Percentiles rank a stretch among this genome's conserved stretches.
Evolutionary conservation across 78 protist species (phyloP).

Genomic region (Dictyostelium firmibasis): DNA sequence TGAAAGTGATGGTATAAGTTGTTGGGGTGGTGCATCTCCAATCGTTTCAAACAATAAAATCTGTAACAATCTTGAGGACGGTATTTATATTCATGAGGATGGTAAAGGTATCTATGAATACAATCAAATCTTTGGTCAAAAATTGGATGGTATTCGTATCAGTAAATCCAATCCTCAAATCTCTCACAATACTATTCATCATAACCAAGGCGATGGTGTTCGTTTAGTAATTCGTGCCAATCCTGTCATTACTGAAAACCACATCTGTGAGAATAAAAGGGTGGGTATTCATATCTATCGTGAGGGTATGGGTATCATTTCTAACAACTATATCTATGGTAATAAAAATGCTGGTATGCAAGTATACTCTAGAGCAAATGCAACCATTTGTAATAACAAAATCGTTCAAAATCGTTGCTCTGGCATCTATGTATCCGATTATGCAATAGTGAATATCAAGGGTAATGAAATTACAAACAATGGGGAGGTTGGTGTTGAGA

Average conservation of each 20-base stretch:
- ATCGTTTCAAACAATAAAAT: conserved; percentile 61
- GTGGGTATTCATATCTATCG: conserved; percentile 77
- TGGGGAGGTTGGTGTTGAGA: conserved; percentile 78
- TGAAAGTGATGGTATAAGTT: conserved; percentile 71
- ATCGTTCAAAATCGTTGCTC: conserved; percentile 65
- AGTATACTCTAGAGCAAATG: conserved; percentile 55
- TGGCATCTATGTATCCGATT: conserved; percentile 67
- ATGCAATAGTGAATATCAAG: conserved; percentile 69
- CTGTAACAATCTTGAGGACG: conserved; percentile 67
- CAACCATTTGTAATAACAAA: conserved; percentile 61
- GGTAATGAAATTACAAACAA: conserved; percentile 56
- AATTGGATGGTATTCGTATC: conserved; percentile 69
- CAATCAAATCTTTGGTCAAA: conserved; percentile 72
- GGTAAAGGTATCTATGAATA: conserved; percentile 74
- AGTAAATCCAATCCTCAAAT: conserved; percentile 65
- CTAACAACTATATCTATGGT: conserved; percentile 63
- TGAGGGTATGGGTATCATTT: conserved; percentile 71
- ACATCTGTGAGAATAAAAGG: conserved; percentile 68
- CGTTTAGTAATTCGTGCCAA: conserved; percentile 63
- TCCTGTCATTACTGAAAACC: conserved; percentile 67
- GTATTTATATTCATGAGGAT: conserved; percentile 72
- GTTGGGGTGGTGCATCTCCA: conserved; percentile 79
- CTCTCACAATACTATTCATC: conserved; percentile 58
- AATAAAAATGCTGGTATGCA: conserved; percentile 79
- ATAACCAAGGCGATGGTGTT: conserved; percentile 77